phyloP scores from a whole-genome alignment of 2,329 filamentous ascomycete species.

The Penicillium sp. region DNA sequence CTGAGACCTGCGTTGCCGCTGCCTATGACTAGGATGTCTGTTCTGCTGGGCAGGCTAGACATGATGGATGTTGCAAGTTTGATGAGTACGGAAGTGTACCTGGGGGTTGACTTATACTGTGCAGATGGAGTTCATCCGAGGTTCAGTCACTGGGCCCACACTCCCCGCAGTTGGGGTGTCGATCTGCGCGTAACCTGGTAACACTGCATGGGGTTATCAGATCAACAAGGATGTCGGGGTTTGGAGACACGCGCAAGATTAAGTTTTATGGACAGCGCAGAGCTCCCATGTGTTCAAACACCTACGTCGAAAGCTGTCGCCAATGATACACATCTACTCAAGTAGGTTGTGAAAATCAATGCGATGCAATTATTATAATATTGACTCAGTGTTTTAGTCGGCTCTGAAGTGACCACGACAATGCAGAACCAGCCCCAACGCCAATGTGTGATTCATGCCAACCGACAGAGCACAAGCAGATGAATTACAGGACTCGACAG shows the following conservation, averaged over 20 bases:
- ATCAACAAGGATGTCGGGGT: background rate
- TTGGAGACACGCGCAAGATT: too few species aligned
- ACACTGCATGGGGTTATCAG: background rate
- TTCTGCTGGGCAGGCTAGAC: background rate
- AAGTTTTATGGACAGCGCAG: too few species aligned
- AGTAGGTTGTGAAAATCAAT: background rate
- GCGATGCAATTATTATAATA: constrained; percentile 8
- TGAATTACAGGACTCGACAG: constrained; percentile 25
- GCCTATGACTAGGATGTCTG: constrained; percentile 56
- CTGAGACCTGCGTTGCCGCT: constrained; percentile 66
- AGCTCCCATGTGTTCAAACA: too few species aligned
- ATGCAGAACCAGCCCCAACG: constrained; percentile 8
- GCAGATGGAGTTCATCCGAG: background rate
- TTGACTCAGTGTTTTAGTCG: constrained; percentile 4
- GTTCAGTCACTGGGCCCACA: constrained; percentile 4
- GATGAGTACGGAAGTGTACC: background rate
- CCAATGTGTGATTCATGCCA: constrained; percentile 1
- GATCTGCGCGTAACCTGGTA: background rate
- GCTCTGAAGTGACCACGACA: constrained; percentile 4
- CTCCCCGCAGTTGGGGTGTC: constrained; percentile 4
- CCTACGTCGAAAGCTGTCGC: too few species aligned
- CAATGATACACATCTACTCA: background rate
- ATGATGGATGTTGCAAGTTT: background rate
- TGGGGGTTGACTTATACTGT: background rate
- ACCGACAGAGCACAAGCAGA: constrained; percentile 4